These are phyloP conservation scores for Cladosporium sp. DNA, from an alignment of 2,329 filamentous ascomycete genomes.

Conservation along the genomic window DNA sequence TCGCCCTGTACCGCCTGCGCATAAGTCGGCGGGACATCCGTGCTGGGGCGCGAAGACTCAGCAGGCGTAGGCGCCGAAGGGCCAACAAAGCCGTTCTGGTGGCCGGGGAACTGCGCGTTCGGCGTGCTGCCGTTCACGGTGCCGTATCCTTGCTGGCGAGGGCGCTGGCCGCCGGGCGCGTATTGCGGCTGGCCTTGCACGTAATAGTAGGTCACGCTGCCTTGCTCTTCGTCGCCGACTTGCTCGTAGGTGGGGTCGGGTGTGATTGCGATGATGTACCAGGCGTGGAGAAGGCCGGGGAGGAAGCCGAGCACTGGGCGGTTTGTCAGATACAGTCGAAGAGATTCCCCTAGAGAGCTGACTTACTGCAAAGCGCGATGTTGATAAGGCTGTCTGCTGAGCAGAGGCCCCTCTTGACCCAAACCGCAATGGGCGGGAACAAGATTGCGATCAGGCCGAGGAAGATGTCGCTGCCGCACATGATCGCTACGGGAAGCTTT, in stretches of 20 bases:
- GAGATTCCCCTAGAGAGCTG: not conserved
- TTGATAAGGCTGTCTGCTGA: slow-evolving; percentile 91
- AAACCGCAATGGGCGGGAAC: slow-evolving; percentile 62
- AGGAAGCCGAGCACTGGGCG: slow-evolving; percentile 42
- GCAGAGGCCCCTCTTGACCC: slow-evolving; percentile 94
- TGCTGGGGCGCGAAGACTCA: slow-evolving; percentile 34
- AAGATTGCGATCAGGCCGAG: slow-evolving; percentile 55
- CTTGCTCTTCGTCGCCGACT: slow-evolving; percentile 55
- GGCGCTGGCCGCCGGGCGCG: slow-evolving; percentile 16
- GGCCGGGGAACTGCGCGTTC: slow-evolving; percentile 38
- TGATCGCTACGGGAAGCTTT: slow-evolving; percentile 21
- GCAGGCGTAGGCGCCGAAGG: slow-evolving; percentile 31
- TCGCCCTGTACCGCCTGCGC: slow-evolving; percentile 78
- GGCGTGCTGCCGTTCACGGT: slow-evolving; percentile 33
- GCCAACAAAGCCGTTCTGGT: slow-evolving; percentile 33
- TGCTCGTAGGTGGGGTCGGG: slow-evolving; percentile 64
- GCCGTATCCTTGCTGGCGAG: slow-evolving; percentile 32
- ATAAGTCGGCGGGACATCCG: slow-evolving; percentile 70
- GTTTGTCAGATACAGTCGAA: not conserved
- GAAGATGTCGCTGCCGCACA: slow-evolving; percentile 57
- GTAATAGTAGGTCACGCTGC: slow-evolving; percentile 70
- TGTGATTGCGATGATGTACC: slow-evolving; percentile 94
- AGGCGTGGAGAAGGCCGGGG: slow-evolving; percentile 86
- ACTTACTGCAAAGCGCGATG: slow-evolving; percentile 66
- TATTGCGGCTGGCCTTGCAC: slow-evolving; percentile 35